Conservation (phyloP, 2,329 filamentous ascomycete genomes). For the Colletotrichum chlorophyti region DNA sequence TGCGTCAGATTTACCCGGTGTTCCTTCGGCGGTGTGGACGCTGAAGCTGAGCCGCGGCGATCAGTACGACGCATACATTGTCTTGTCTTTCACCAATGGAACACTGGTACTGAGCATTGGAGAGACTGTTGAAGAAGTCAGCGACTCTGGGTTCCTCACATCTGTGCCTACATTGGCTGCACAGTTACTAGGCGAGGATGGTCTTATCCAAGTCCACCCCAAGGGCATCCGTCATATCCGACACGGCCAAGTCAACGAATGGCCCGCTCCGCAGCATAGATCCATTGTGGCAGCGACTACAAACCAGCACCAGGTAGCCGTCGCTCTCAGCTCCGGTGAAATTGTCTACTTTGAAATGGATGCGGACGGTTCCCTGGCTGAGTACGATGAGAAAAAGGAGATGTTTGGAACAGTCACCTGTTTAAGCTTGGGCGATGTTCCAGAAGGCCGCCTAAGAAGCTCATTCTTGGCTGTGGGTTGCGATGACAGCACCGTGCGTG, state of each 20-base stretch:
- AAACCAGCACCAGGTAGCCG: slow-evolving; percentile 90
- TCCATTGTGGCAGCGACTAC: slow-evolving; percentile 95
- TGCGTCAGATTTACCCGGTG: slow-evolving; percentile 87
- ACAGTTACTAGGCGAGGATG: slow-evolving; percentile 92
- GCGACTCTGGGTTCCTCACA: slow-evolving; percentile 89
- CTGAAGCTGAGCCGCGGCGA: slow-evolving; percentile 84
- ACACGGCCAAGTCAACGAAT: slow-evolving; percentile 82
- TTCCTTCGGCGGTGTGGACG: slow-evolving; percentile 94
- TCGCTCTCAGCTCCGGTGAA: slow-evolving; percentile 93
- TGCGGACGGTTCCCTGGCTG: slow-evolving; percentile 84
- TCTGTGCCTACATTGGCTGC: slow-evolving; percentile 90
- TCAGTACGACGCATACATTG: slow-evolving; percentile 90
- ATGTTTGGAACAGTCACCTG: slow-evolving; percentile 96
- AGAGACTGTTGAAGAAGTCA: slow-evolving; percentile 95
- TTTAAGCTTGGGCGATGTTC: slow-evolving; percentile 91
- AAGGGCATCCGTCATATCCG: slow-evolving; percentile 93
- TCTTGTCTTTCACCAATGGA: slow-evolving; percentile 89
- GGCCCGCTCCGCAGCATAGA: slow-evolving; percentile 90
- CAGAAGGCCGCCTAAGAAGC: slow-evolving; percentile 86
- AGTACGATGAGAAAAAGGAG: slow-evolving; percentile 93
- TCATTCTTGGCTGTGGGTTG: slow-evolving; percentile 96
- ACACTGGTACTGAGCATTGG: slow-evolving; percentile 95
- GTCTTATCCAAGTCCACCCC: slow-evolving; percentile 93
- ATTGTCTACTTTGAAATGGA: slow-evolving; percentile 99
- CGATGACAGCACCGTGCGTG: slow-evolving; percentile 94